phyloP scores from a whole-genome alignment of 2,329 filamentous ascomycete genomes.

The Penicillium sp. region DNA sequence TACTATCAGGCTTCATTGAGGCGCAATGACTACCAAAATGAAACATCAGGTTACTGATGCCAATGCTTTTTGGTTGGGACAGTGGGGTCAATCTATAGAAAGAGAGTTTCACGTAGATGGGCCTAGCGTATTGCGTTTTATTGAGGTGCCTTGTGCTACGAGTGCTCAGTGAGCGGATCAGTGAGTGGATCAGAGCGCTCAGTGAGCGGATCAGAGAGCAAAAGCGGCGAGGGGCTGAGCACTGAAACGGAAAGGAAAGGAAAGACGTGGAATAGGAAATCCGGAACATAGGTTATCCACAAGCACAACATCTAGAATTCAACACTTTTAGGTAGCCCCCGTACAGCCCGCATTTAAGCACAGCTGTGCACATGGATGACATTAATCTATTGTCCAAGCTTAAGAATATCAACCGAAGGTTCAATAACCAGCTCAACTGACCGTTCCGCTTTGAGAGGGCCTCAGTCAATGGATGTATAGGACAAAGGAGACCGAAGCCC shows the following conservation, averaged over 20 bases:
- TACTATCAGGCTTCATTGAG: background rate
- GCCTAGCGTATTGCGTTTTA: background rate
- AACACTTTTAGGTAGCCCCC: too few species aligned
- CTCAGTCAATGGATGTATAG: too few species aligned
- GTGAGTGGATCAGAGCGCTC: background rate
- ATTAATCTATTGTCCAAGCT: too few species aligned
- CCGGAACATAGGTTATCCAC: background rate
- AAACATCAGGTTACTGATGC: background rate
- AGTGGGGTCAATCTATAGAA: background rate
- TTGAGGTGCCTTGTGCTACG: background rate
- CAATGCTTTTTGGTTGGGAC: background rate
- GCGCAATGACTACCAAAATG: conserved; percentile 1
- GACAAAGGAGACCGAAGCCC: too few species aligned
- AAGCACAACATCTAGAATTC: too few species aligned
- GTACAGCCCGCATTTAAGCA: too few species aligned
- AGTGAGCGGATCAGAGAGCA: background rate
- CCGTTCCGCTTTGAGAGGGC: too few species aligned
- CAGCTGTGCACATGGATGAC: too few species aligned
- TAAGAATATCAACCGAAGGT: too few species aligned
- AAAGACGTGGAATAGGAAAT: background rate
- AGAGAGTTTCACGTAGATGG: background rate
- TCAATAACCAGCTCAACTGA: too few species aligned
- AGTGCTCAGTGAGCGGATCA: background rate
- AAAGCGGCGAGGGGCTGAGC: background rate
- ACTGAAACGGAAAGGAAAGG: background rate